A percentile compares a stretch with the other conserved stretches of the same genome.
phyloP scores from a whole-genome alignment of 305 asterid species.

The Plantago coronopus region DNA sequence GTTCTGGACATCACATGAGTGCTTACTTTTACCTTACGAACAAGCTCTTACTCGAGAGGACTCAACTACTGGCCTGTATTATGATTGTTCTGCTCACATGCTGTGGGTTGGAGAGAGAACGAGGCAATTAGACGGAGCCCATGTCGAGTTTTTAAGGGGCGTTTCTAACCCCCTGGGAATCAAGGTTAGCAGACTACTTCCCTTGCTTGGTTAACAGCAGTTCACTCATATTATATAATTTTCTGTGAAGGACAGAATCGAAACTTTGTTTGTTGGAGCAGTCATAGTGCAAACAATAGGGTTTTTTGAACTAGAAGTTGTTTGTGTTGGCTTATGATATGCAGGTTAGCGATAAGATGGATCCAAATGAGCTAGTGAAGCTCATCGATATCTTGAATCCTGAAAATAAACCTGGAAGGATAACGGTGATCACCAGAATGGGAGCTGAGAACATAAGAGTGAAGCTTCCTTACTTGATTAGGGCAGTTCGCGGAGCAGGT shows the following conservation, averaged over 20 bases:
- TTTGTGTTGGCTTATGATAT: constrained; percentile 8
- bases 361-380: constrained; percentile 53
- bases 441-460: constrained; percentile 75
- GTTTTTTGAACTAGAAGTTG: neutral
- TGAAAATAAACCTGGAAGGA: constrained; percentile 55
- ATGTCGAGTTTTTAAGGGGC: constrained; percentile 64
- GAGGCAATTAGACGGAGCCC: constrained; percentile 59
- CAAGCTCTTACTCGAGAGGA: constrained; percentile 63
- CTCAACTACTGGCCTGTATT: constrained; percentile 61
- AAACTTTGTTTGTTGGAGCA: no score
- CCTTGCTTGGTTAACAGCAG: neutral
- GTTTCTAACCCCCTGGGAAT: constrained; percentile 63
- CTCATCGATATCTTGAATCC: constrained; percentile 63
- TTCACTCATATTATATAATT: no score
- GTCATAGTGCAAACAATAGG: neutral
- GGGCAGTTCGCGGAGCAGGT: constrained; percentile 59
- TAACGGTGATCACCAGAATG: constrained; percentile 61
- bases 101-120: constrained; percentile 71
- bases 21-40: constrained; percentile 63
- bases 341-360: constrained; percentile 69
- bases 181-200: constrained; percentile 34
- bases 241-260: no score
- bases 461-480: constrained; percentile 56
- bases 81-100: constrained; percentile 72
- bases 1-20: constrained; percentile 70